Percentiles rank a stretch among this genome's conserved stretches.
phyloP scores from a whole-genome alignment of 306 rosid species.

The Lathyrus oleraceus region DNA sequence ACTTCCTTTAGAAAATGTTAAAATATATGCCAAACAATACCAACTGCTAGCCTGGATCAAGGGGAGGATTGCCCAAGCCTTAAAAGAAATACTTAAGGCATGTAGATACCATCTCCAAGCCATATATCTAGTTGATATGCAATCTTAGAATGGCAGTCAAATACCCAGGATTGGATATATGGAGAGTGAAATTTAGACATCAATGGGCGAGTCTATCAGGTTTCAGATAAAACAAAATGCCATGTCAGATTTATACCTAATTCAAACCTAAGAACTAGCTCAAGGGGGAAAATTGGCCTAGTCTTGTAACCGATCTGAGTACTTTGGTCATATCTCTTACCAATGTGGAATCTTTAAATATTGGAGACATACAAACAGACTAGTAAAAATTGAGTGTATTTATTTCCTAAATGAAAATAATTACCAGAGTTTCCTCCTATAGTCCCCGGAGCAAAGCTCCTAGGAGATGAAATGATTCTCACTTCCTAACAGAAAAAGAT shows the following conservation, averaged over 20 bases:
- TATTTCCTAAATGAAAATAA: background rate
- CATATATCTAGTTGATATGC: background rate
- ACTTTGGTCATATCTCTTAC: background rate
- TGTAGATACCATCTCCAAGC: background rate
- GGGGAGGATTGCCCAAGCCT: background rate
- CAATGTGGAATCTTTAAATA: slow-evolving; percentile 2
- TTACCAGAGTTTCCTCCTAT: background rate
- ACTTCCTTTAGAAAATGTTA: slow-evolving; percentile 10
- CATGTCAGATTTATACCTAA: background rate
- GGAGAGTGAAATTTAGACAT: background rate
- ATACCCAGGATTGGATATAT: background rate
- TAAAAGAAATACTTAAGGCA: background rate
- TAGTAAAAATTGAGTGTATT: background rate
- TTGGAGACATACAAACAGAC: background rate
- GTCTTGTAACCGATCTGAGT: background rate
- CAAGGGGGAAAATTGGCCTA: background rate
- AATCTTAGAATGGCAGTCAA: background rate
- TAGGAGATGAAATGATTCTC: background rate
- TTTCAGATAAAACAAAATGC: background rate
- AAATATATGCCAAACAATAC: background rate
- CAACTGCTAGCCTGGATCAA: slow-evolving; percentile 2
- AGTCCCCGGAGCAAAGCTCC: background rate
- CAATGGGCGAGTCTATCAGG: background rate
- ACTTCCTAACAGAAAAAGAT: background rate
- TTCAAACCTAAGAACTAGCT: background rate